phyloP scores from a whole-genome alignment of 805 yeast genomes.

The Kluyveromyces starmeri region DNA sequence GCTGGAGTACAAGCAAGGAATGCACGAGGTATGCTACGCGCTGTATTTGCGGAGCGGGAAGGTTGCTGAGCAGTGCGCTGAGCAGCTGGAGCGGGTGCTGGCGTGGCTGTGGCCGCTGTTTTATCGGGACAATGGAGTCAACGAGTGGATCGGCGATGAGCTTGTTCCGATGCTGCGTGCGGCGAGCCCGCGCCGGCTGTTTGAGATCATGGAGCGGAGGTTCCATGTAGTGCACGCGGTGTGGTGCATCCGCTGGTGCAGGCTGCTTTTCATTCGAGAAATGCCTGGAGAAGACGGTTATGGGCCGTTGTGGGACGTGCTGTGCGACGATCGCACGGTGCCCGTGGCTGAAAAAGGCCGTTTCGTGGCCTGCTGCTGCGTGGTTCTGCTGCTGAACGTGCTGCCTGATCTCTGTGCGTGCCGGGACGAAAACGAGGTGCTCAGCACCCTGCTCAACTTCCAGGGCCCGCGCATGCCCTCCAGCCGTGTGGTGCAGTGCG shows the following conservation, averaged over 20 bases:
- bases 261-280: slow-evolving; percentile 25
- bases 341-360: slow-evolving; percentile 15
- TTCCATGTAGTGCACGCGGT: slow-evolving; percentile 14
- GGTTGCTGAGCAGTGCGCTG: slow-evolving; percentile 3
- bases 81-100: slow-evolving; percentile 21
- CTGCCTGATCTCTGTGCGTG: slow-evolving; percentile 13
- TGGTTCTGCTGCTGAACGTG: slow-evolving; percentile 16
- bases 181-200: slow-evolving; percentile 11
- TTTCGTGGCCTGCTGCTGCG: slow-evolving; percentile 18
- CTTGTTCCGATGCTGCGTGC: slow-evolving; percentile 17
- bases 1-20: slow-evolving; percentile 25
- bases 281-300: slow-evolving; percentile 5
- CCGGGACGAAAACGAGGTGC: slow-evolving; percentile 23
- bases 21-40: slow-evolving; percentile 25
- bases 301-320: slow-evolving; percentile 26
- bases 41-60: slow-evolving; percentile 18
- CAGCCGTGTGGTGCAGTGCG: background rate
- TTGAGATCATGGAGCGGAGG: slow-evolving; percentile 11
- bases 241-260: slow-evolving; percentile 29
- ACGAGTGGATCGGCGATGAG: slow-evolving; percentile 19
- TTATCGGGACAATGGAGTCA: slow-evolving; percentile 19
- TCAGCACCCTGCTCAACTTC: slow-evolving; percentile 21
- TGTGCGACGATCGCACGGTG: slow-evolving; percentile 19
- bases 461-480: too few relatives aligned
- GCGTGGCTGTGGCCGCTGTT: slow-evolving; percentile 17